phyloP scores from a whole-genome alignment of 2,329 filamentous ascomycete species.

The Colletotrichum sp. region DNA sequence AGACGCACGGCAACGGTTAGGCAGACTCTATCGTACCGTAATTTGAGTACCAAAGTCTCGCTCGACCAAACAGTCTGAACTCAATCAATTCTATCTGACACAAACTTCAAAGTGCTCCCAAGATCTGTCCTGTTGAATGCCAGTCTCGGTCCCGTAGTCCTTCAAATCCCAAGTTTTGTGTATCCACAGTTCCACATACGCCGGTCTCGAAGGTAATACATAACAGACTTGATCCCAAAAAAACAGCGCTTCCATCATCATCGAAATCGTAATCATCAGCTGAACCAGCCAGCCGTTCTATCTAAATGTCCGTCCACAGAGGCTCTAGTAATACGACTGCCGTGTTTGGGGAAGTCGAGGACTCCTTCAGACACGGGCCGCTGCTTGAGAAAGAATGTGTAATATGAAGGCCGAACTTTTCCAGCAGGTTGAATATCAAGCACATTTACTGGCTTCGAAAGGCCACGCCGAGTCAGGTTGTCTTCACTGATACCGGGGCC shows the following conservation, averaged over 20 bases:
- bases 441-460: neutral
- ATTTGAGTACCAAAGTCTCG: neutral
- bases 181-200: neutral
- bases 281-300: neutral
- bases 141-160: neutral
- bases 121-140: neutral
- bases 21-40: neutral
- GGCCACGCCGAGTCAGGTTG: neutral
- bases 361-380: neutral
- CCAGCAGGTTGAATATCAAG: neutral
- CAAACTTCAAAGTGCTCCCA: neutral
- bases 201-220: neutral
- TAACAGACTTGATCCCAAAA: neutral
- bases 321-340: neutral
- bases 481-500: constrained; percentile 8
- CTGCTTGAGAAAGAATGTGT: neutral
- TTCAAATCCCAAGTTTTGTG: neutral
- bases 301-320: neutral
- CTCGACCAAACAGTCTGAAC: neutral
- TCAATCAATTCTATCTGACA: neutral
- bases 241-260: neutral
- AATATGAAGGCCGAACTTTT: neutral
- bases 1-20: neutral
- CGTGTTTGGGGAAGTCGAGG: neutral
- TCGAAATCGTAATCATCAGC: neutral